phyloP scores from a whole-genome alignment of 192 early-diverging fungal species.

The Entomortierella beljakovae region DNA sequence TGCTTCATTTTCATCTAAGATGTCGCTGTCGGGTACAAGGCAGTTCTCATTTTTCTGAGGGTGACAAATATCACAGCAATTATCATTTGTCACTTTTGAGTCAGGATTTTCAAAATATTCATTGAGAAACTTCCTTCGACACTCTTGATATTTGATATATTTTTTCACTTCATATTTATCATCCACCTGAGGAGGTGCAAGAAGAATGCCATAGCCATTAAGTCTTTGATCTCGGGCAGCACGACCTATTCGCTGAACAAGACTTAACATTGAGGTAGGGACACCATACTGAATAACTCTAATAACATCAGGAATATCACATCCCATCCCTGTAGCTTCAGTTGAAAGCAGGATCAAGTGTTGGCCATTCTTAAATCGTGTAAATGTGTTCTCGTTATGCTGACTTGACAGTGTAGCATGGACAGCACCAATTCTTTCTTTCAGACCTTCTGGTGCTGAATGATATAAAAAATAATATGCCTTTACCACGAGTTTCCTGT shows the following conservation, averaged over 20 bases:
- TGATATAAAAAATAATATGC: neutral
- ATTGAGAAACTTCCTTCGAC: constrained; percentile 12
- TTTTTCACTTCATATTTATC: neutral
- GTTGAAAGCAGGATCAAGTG: constrained; percentile 9
- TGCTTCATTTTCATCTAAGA: no score
- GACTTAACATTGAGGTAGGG: neutral
- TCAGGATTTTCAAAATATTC: neutral
- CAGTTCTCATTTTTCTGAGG: no score
- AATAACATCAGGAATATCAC: constrained; percentile 12
- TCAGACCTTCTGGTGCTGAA: neutral
- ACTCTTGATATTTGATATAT: neutral
- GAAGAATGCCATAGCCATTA: constrained; percentile 3
- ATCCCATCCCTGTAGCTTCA: constrained; percentile 21
- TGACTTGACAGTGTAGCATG: neutral
- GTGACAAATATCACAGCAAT: constrained; percentile 18
- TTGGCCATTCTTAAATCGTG: neutral
- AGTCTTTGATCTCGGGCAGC: neutral
- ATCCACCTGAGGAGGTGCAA: neutral
- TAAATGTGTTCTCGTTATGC: neutral
- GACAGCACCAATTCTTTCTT: neutral
- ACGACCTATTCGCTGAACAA: constrained; percentile 8
- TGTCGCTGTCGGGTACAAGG: no score
- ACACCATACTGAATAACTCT: constrained; percentile 15
- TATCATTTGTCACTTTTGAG: neutral
- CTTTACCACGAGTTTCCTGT: neutral